These are phyloP conservation scores for Tetracladium setigerum DNA, from an alignment of 495 filamentous ascomycete species.

Conservation along the genomic window DNA sequence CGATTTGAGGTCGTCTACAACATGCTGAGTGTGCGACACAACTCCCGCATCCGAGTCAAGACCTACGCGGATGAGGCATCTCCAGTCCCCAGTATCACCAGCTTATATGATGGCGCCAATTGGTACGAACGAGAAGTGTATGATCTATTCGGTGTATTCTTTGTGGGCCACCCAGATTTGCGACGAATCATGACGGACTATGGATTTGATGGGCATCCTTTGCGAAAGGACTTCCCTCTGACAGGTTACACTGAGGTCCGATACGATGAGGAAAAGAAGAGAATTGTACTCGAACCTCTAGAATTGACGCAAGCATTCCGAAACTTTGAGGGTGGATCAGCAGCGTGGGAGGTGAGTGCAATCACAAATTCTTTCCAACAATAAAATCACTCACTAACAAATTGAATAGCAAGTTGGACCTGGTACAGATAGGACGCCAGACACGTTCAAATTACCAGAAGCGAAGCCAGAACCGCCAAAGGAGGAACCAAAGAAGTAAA, in stretches of 20 bases:
- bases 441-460: conserved; percentile 88
- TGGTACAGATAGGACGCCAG: conserved; percentile 72
- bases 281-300: conserved; percentile 93
- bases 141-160: conserved; percentile 97
- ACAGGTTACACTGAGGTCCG: conserved; percentile 98
- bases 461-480: conserved; percentile 89
- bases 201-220: conserved; percentile 95
- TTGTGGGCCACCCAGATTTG: conserved; percentile 89
- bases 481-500: conserved; percentile 88
- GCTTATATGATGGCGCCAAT: conserved; percentile 88
- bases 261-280: conserved; percentile 99
- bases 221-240: conserved; percentile 96
- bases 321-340: conserved; percentile 87
- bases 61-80: conserved; percentile 96
- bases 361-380: background rate
- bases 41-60: conserved; percentile 94
- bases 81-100: conserved; percentile 83
- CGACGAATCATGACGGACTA: conserved; percentile 99
- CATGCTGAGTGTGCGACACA: conserved; percentile 88
- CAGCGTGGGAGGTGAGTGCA: conserved; percentile 47
- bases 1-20: conserved; percentile 99
- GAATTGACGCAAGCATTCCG: conserved; percentile 98
- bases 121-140: conserved; percentile 99
- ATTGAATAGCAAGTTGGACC: conserved; percentile 65
- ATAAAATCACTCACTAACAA: conserved; percentile 7